A percentile compares a stretch with the other conserved stretches of the same genome.
These are phyloP conservation scores for Penicillium sp. DNA, from an alignment of 2,329 filamentous ascomycete species.

Conservation along the genomic window DNA sequence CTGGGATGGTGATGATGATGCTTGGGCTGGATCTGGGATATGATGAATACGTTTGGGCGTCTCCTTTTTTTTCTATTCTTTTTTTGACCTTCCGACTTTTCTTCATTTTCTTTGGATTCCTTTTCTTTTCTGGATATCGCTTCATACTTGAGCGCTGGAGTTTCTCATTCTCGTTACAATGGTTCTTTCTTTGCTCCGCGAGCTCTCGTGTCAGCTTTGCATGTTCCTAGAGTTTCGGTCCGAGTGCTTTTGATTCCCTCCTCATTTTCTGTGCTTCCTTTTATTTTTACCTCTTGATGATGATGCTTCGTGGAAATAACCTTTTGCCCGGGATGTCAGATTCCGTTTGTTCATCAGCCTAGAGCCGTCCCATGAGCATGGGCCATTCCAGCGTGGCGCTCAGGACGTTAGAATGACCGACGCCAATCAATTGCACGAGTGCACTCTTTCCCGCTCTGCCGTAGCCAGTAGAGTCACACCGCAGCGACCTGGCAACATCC, in stretches of 20 bases:
- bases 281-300: background rate
- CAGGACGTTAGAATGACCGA: conserved; percentile 4
- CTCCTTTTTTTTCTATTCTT: background rate
- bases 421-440: conserved; percentile 11
- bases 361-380: conserved; percentile 3
- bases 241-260: conserved; percentile 2
- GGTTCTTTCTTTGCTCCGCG: conserved; percentile 5
- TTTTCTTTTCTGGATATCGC: conserved; percentile 12
- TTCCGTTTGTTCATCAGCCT: conserved; percentile 8
- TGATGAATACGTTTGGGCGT: conserved; percentile 25
- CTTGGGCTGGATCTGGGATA: conserved; percentile 14
- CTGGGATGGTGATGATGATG: background rate
- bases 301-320: conserved; percentile 11
- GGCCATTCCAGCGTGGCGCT: conserved; percentile 2
- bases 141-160: conserved; percentile 25
- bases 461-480: conserved; percentile 20
- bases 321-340: background rate
- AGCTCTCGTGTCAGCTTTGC: conserved; percentile 12
- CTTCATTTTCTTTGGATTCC: conserved; percentile 10
- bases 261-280: background rate
- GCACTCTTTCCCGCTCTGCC: conserved; percentile 2
- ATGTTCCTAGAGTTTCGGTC: conserved; percentile 16
- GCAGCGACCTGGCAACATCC: background rate
- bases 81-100: background rate
- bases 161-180: conserved; percentile 20